phyloP scores from a whole-genome alignment of 257 asterid species.

The Linaria vulgaris region DNA sequence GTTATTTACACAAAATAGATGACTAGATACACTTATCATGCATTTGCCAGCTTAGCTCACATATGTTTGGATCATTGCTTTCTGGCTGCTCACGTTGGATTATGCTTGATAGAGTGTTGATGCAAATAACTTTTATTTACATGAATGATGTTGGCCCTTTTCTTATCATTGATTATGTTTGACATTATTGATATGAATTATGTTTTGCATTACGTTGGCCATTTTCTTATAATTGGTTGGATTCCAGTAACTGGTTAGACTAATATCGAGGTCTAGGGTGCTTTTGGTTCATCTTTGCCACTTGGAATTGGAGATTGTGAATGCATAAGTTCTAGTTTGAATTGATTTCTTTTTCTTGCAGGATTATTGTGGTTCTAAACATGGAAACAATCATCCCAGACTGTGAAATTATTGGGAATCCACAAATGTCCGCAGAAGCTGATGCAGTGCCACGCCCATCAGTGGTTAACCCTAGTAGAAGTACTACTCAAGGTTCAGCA shows the following conservation, averaged over 20 bases:
- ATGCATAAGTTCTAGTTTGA: constrained; percentile 1
- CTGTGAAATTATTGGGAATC: constrained; percentile 74
- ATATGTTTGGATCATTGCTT: constrained; percentile 1
- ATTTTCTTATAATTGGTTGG: background rate
- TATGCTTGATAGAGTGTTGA: background rate
- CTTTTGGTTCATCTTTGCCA: constrained; percentile 8
- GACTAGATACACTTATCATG: background rate
- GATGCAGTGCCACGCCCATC: constrained; percentile 47
- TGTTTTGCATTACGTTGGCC: constrained; percentile 2
- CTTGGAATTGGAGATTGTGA: background rate
- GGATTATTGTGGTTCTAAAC: constrained; percentile 81
- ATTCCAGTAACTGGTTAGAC: background rate
- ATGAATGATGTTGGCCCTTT: background rate
- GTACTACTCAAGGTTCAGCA: constrained; percentile 40
- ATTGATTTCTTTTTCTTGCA: constrained; percentile 41
- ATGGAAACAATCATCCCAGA: constrained; percentile 86
- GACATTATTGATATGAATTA: background rate
- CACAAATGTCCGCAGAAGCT: constrained; percentile 38
- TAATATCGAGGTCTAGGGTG: background rate
- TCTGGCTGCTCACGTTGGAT: constrained; percentile 8
- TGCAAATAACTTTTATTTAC: background rate
- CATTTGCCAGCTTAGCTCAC: constrained; percentile 5
- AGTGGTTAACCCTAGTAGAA: constrained; percentile 30
- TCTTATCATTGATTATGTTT: background rate
- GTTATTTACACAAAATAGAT: background rate